Conservation (phyloP, 768 basidiomycete genomes). For the Boletus speciosus region DNA sequence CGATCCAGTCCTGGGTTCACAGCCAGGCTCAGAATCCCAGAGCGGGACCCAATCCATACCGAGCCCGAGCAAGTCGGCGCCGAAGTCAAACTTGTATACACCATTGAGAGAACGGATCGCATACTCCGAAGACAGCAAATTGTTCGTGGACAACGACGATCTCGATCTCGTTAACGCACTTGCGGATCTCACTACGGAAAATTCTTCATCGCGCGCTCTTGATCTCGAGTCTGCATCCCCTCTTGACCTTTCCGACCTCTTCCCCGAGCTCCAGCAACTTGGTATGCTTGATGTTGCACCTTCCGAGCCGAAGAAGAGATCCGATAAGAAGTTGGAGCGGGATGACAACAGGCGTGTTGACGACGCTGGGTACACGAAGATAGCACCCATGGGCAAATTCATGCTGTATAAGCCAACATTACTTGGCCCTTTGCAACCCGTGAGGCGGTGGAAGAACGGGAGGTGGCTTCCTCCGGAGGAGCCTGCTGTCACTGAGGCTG, state of each 20-base stretch:
- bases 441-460: constrained; percentile 65
- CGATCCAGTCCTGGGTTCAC: constrained; percentile 50
- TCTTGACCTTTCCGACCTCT: constrained; percentile 62
- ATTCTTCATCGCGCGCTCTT: constrained; percentile 12
- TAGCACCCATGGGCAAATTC: constrained; percentile 72
- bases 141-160: constrained; percentile 55
- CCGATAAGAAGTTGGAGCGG: constrained; percentile 53
- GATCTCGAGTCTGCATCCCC: constrained; percentile 30
- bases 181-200: constrained; percentile 36
- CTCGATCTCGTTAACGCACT: constrained; percentile 50
- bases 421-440: constrained; percentile 79
- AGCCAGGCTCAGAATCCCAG: constrained; percentile 39
- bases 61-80: constrained; percentile 36
- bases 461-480: constrained; percentile 67
- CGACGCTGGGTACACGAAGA: constrained; percentile 70
- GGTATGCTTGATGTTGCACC: constrained; percentile 47
- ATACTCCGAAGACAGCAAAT: constrained; percentile 37
- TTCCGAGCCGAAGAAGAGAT: constrained; percentile 45
- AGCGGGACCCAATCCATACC: constrained; percentile 2
- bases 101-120: constrained; percentile 60
- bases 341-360: constrained; percentile 76
- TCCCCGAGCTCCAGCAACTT: constrained; percentile 77
- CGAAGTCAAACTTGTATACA: constrained; percentile 46
- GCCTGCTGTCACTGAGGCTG: constrained; percentile 36
- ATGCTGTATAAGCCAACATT: constrained; percentile 83